phyloP scores from a whole-genome alignment of 345 rosid genomes.

The Acer campestre region DNA sequence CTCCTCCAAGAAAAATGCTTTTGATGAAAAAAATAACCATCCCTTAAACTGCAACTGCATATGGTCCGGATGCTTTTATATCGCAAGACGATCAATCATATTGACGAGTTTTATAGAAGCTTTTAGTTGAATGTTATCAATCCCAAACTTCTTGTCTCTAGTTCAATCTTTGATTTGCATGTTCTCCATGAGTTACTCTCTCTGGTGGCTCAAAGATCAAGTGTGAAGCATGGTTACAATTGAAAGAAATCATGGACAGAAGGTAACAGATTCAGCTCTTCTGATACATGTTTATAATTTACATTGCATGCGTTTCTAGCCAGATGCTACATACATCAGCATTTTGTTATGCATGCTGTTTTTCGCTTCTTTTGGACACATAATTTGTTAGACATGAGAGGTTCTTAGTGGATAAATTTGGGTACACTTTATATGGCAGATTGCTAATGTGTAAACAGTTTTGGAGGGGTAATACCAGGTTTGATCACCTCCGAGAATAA shows the following conservation, averaged over 20 bases:
- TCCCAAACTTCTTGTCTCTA: not conserved
- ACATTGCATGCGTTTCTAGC: not conserved
- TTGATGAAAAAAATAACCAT: not conserved
- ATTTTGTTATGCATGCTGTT: not conserved
- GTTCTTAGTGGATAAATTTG: not conserved
- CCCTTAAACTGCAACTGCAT: not conserved
- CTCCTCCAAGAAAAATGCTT: not conserved
- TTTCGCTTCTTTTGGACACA: not conserved
- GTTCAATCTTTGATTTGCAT: not conserved
- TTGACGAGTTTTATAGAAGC: not conserved
- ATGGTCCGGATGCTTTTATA: not conserved
- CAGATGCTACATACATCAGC: not conserved
- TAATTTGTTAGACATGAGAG: not conserved
- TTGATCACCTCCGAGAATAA: not conserved
- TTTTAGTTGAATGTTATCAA: not conserved
- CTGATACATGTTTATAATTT: not conserved
- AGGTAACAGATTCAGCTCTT: constrained; percentile 7
- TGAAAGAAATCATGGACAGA: not conserved
- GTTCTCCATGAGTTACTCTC: not conserved
- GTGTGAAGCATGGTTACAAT: not conserved
- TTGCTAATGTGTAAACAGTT: not conserved
- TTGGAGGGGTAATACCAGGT: not conserved
- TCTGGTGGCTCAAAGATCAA: not conserved
- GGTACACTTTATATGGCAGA: not conserved
- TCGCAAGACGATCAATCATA: not conserved